Conservation (phyloP, 2,329 filamentous ascomycete species). For the Pseudocercospora crystallina region DNA sequence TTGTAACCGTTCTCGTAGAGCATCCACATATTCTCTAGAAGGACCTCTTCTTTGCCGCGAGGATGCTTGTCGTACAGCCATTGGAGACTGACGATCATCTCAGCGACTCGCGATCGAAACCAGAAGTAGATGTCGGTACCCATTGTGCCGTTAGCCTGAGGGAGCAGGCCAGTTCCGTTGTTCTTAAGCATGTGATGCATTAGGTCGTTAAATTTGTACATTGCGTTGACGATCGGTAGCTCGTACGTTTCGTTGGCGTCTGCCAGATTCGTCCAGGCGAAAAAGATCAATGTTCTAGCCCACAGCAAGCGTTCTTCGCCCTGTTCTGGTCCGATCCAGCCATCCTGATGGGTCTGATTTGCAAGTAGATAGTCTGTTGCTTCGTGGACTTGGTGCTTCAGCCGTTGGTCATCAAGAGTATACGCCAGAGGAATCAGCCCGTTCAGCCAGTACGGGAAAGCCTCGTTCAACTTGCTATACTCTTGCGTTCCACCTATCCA, state of each 20-base stretch:
- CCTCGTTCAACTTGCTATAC: slow-evolving; percentile 56
- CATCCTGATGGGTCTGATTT: slow-evolving; percentile 50
- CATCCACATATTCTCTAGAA: slow-evolving; percentile 47
- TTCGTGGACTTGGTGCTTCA: slow-evolving; percentile 51
- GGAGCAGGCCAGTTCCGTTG: slow-evolving; percentile 53
- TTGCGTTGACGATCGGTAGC: slow-evolving; percentile 47
- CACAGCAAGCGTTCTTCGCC: slow-evolving; percentile 49
- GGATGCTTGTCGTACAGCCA: slow-evolving; percentile 51
- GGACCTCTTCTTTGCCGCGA: slow-evolving; percentile 33
- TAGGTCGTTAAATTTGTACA: slow-evolving; percentile 53
- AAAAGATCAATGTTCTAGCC: slow-evolving; percentile 53
- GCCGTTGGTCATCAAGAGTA: slow-evolving; percentile 46
- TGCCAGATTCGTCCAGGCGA: slow-evolving; percentile 52
- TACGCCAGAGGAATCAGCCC: slow-evolving; percentile 59
- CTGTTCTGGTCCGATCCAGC: slow-evolving; percentile 58
- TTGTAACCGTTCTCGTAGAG: slow-evolving; percentile 39
- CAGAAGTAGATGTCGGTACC: slow-evolving; percentile 36
- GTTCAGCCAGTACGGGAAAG: slow-evolving; percentile 60
- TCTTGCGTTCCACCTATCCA: slow-evolving; percentile 55
- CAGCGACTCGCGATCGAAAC: slow-evolving; percentile 41
- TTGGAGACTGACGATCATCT: slow-evolving; percentile 50
- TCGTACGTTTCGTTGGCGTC: slow-evolving; percentile 50
- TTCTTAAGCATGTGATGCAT: slow-evolving; percentile 58
- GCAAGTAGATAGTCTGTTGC: slow-evolving; percentile 50
- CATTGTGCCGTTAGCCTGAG: slow-evolving; percentile 44